Conservation (phyloP, 2,329 filamentous ascomycete genomes). For the Pseudopyrenochaeta lycopersici region DNA sequence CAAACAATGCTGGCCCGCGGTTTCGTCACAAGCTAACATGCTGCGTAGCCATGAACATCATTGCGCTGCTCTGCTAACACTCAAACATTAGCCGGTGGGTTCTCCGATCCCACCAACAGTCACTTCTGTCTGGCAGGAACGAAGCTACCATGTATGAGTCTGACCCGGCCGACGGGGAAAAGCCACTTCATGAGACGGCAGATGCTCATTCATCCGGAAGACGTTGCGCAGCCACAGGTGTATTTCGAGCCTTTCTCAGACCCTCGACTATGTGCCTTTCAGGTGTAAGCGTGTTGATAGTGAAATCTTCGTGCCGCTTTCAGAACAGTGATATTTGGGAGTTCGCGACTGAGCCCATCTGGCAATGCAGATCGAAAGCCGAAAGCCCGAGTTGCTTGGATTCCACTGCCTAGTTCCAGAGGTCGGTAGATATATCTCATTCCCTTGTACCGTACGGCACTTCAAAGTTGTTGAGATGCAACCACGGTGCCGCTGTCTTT, state of each 20-base stretch:
- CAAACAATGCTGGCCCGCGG: too few relatives aligned
- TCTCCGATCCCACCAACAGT: conserved; percentile 13
- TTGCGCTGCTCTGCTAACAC: background rate
- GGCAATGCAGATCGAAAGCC: background rate
- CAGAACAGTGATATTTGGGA: too few relatives aligned
- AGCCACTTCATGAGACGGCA: too few relatives aligned
- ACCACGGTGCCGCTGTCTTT: background rate
- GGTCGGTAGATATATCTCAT: background rate
- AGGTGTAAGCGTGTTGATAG: too few relatives aligned
- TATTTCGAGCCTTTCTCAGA: too few relatives aligned
- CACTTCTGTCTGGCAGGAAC: background rate
- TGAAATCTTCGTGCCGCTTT: too few relatives aligned
- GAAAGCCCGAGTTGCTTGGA: background rate
- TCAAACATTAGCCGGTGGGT: conserved; percentile 24
- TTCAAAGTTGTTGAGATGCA: background rate
- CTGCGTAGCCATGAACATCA: background rate
- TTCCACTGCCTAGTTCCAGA: background rate
- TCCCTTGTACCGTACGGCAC: background rate
- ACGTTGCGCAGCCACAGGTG: too few relatives aligned
- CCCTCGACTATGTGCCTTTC: too few relatives aligned
- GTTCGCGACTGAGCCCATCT: too few relatives aligned
- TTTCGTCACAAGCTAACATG: too few relatives aligned
- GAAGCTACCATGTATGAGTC: too few relatives aligned
- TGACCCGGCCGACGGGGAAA: background rate
- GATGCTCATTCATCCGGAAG: too few relatives aligned